Percentiles rank a stretch among this genome's conserved stretches.
phyloP scores from a whole-genome alignment of 345 rosid species.

The Pistacia atlantica region DNA sequence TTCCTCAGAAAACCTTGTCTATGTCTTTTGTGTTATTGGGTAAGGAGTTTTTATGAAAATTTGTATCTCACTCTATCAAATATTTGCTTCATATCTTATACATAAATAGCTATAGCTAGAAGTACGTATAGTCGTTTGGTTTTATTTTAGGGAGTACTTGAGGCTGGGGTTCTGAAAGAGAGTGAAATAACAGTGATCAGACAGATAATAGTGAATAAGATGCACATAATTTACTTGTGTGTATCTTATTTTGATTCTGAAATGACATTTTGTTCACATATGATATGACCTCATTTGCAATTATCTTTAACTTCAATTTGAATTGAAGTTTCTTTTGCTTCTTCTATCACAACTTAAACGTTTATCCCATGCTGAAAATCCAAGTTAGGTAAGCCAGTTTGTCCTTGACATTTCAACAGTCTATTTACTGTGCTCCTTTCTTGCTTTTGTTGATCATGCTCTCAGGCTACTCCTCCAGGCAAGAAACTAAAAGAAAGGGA shows the following conservation, averaged over 20 bases:
- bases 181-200: conserved; percentile 35
- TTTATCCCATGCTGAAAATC: not conserved
- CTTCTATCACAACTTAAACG: not conserved
- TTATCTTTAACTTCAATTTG: not conserved
- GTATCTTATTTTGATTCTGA: no score
- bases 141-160: not conserved
- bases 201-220: conserved; percentile 20
- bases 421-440: not conserved
- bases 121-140: not conserved
- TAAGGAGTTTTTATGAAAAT: not conserved
- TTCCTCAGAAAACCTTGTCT: not conserved
- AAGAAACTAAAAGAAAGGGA: not conserved
- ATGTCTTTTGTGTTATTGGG: conserved; percentile 12
- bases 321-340: not conserved
- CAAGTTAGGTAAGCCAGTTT: not conserved
- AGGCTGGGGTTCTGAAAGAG: not conserved
- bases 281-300: not conserved
- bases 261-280: not conserved
- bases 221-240: conserved; percentile 16
- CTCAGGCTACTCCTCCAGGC: not conserved
- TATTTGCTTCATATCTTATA: not conserved
- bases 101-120: no score
- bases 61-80: not conserved
- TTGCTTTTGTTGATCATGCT: not conserved
- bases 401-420: not conserved